phyloP scores from a whole-genome alignment of 139 green algal genomes.

The Tetraselmis striata region DNA sequence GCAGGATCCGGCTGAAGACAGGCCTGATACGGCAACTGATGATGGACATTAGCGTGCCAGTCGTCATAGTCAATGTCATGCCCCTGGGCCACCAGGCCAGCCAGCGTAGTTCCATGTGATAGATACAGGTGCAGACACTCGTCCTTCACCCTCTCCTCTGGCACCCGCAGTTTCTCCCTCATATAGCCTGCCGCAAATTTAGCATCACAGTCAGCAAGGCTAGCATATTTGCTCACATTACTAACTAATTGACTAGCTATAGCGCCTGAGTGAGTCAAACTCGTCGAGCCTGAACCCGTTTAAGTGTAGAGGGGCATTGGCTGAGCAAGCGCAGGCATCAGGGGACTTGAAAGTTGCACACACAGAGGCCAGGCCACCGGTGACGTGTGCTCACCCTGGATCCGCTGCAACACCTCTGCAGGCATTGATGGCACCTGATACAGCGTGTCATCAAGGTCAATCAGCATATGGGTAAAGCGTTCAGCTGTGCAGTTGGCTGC shows the following conservation, averaged over 20 bases:
- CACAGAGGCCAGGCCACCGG: background rate
- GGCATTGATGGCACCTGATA: slow-evolving; percentile 36
- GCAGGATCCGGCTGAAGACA: slow-evolving; percentile 17
- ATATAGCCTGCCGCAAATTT: slow-evolving; percentile 55
- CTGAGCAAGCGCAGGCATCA: background rate
- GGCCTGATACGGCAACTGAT: slow-evolving; percentile 47
- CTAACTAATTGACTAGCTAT: background rate
- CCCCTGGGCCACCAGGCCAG: slow-evolving; percentile 52
- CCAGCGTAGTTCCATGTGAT: slow-evolving; percentile 60
- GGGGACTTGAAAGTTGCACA: background rate
- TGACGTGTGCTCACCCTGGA: slow-evolving; percentile 36
- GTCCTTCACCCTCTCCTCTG: slow-evolving; percentile 32
- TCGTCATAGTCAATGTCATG: slow-evolving; percentile 63
- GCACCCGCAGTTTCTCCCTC: slow-evolving; percentile 40
- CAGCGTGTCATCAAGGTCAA: slow-evolving; percentile 60
- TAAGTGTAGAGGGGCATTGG: background rate
- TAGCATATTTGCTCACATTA: background rate
- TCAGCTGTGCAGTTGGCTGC: background rate
- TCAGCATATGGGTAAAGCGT: slow-evolving; percentile 28
- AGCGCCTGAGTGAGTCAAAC: too few relatives aligned
- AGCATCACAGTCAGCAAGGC: slow-evolving; percentile 2
- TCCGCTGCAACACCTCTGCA: slow-evolving; percentile 41
- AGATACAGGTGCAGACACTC: slow-evolving; percentile 46
- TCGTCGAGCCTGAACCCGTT: background rate
- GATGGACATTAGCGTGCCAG: slow-evolving; percentile 66